These are phyloP conservation scores for Theobroma grandiflorum DNA, from an alignment of 441 rosid species.

Conservation along the genomic window DNA sequence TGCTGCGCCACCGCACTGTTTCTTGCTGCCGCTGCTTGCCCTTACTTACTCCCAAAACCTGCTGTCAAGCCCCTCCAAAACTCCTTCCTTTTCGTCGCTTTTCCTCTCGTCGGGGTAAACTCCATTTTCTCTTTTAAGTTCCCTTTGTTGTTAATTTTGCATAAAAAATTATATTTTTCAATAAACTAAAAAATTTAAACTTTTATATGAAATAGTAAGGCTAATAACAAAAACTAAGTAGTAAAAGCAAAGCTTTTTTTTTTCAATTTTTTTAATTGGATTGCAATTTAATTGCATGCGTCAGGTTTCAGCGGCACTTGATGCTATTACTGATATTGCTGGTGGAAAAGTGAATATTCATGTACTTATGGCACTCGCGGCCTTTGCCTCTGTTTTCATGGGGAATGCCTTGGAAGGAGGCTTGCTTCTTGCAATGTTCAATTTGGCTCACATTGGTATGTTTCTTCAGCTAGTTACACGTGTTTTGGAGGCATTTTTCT, in stretches of 20 bases:
- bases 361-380: conserved; percentile 94
- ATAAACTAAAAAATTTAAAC: neutral
- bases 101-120: conserved; percentile 89
- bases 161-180: too few relatives aligned
- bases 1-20: conserved; percentile 77
- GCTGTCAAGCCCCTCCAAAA: conserved; percentile 65
- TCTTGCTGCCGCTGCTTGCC: conserved; percentile 72
- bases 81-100: conserved; percentile 64
- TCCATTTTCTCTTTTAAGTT: neutral
- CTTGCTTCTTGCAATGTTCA: conserved; percentile 94
- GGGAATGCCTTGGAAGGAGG: conserved; percentile 95
- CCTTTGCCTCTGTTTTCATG: conserved; percentile 91
- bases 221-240: neutral
- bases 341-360: conserved; percentile 96
- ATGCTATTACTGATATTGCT: conserved; percentile 83
- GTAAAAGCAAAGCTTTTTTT: neutral
- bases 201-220: neutral
- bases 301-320: conserved; percentile 89
- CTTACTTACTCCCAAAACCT: conserved; percentile 70
- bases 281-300: neutral
- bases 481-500: neutral
- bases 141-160: neutral
- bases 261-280: neutral
- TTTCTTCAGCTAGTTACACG: conserved; percentile 24
- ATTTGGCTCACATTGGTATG: conserved; percentile 93